Evolutionary conservation across 495 filamentous ascomycete species (phyloP).

Genomic region (Parachaetomium inaequale): DNA sequence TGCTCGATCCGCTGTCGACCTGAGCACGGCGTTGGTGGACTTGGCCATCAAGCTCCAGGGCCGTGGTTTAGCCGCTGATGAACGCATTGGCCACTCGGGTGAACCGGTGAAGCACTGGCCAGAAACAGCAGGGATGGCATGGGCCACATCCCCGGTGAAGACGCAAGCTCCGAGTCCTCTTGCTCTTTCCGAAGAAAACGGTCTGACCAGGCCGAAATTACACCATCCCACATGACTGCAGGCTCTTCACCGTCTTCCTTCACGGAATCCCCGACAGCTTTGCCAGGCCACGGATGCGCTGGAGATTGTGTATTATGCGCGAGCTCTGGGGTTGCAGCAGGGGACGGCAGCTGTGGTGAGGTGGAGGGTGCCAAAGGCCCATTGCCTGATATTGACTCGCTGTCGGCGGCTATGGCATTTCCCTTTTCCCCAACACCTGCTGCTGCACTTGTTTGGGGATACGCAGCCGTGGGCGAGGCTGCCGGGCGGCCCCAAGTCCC

Average conservation of each 20-base stretch:
- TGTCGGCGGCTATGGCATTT: neutral
- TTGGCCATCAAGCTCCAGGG: neutral
- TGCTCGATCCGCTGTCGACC: neutral
- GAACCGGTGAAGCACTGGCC: neutral
- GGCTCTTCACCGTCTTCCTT: neutral
- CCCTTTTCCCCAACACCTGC: neutral
- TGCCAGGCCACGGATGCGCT: neutral
- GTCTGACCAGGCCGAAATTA: slow-evolving; percentile 13
- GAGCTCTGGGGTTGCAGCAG: no score
- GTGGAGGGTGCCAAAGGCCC: no score
- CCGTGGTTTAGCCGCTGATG: slow-evolving; percentile 11
- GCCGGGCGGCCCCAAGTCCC: neutral
- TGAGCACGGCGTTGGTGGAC: neutral
- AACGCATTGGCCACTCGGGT: slow-evolving; percentile 5
- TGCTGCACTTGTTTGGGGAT: neutral
- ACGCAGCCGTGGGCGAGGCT: neutral
- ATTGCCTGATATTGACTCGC: neutral
- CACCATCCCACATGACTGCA: slow-evolving; percentile 5
- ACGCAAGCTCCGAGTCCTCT: neutral
- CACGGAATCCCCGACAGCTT: neutral
- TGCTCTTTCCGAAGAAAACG: neutral
- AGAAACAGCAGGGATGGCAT: slow-evolving; percentile 5
- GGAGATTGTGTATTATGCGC: neutral
- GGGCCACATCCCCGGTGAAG: slow-evolving; percentile 1
- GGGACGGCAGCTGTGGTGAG: neutral